Evolutionary conservation across 75 land plant species (phyloP), one percentile per base, ranked within the genome.

Genomic region (Azolla pinnata): DNA sequence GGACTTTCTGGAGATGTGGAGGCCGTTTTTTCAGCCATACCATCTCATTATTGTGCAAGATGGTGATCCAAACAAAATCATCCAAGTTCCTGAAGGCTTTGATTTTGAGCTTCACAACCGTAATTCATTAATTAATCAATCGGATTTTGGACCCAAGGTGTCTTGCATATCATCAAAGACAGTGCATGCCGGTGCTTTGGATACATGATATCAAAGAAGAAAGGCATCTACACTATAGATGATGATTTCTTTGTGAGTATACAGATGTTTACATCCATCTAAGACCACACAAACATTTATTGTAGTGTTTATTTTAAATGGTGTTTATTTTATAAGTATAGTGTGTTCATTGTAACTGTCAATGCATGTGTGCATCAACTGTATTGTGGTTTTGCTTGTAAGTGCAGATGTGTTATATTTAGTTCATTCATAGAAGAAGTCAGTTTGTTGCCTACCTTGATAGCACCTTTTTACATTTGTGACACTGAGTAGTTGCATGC

Each of bases 101-200:
- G 82, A 81, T 32, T 81, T 78, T 48, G 84, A 81, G 75, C 78
- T 81, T 44, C 77, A 81, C 70, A 81, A 81, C 67, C 67, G 83
- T 25, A 73, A 81, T 18, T n/a, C n/a, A n/a, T n/a, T n/a, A n/a
- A n/a, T 81, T 77, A 60, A 77, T 81, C 64, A 81, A 81, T 62
- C 66, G 75, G 33, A 78, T 78, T 62, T 81, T 20, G 84, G 82
- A 1, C 73, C 81, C 42, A 78, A 70, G 71, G 74, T 82, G 24
- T 60, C 70, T 34, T 78, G 81, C 61, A 81, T 81, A 53, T 81
- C 83, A 42, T 81, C 81, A 81, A 81, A 70, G 84, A 81, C 67
- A 74, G 78, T 28, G 82, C 84, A 18, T 81, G 84, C 68, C 65
- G 82, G n/a, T 81, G 84, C 74, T 81, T 81, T 54, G 84, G 82